Evolutionary conservation across 1,139 yeast species (phyloP).

Genomic region (Kodamaea plutei): DNA sequence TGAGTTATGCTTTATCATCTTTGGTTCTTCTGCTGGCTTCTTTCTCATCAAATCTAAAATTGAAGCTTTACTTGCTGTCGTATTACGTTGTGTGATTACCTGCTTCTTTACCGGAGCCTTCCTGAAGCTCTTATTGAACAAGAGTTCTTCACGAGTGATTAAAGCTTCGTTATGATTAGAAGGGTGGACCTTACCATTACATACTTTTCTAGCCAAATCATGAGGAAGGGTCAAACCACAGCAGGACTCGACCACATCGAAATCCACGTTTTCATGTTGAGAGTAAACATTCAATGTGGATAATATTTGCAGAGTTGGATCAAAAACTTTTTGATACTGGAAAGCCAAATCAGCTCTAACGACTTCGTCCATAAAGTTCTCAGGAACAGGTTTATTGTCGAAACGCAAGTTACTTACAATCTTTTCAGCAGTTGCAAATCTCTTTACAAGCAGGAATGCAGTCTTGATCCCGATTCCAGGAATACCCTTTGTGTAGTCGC

Average conservation of each 20-base stretch:
- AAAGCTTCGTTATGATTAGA: conserved; percentile 44
- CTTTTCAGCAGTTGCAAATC: conserved; percentile 48
- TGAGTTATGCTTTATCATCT: not conserved
- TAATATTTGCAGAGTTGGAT: conserved; percentile 50
- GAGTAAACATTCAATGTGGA: conserved; percentile 61
- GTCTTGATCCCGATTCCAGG: conserved; percentile 77
- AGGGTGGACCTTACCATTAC: conserved; percentile 68
- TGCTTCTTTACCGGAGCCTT: conserved; percentile 6
- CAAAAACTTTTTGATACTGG: conserved; percentile 79
- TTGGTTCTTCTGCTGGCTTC: not conserved
- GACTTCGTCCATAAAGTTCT: conserved; percentile 56
- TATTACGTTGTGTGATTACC: conserved; percentile 1
- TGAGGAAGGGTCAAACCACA: conserved; percentile 57
- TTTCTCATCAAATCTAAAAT: conserved; percentile 11
- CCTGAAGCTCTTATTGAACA: conserved; percentile 11
- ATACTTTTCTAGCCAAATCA: conserved; percentile 51
- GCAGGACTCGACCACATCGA: conserved; percentile 47
- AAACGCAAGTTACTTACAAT: conserved; percentile 54
- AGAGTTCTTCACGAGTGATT: conserved; percentile 42
- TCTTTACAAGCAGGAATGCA: conserved; percentile 61
- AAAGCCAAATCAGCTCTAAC: conserved; percentile 74
- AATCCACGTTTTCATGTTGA: conserved; percentile 21
- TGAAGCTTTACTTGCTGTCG: conserved; percentile 1
- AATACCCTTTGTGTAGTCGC: conserved; percentile 91
- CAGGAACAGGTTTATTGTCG: conserved; percentile 63